Evolutionary conservation across 257 asterid species (phyloP).

Genomic region (Solanum lignicaule): DNA sequence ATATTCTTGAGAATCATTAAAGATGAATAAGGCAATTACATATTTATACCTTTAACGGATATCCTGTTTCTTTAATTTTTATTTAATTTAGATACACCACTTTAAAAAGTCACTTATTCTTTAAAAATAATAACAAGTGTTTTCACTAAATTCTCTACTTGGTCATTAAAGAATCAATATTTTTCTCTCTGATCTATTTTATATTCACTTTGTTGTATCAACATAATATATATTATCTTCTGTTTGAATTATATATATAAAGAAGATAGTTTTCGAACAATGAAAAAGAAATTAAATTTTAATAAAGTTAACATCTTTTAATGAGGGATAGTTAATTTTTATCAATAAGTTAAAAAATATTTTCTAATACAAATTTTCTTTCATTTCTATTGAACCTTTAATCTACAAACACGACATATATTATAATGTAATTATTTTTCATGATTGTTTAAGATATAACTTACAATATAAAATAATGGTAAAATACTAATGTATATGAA

Average conservation of each 20-base stretch:
- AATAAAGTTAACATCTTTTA: too few species aligned
- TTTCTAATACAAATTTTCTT: not conserved
- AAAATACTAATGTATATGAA: not conserved
- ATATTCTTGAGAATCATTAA: not conserved
- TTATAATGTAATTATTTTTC: not conserved
- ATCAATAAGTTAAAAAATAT: not conserved
- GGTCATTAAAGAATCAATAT: not conserved
- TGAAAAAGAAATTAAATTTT: not conserved
- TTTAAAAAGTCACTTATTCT: not conserved
- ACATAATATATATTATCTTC: not conserved
- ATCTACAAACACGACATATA: not conserved
- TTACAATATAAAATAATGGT: not conserved
- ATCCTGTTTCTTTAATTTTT: not conserved
- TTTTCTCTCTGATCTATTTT: not conserved
- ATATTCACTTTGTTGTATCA: not conserved
- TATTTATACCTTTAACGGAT: not conserved
- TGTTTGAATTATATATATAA: not conserved
- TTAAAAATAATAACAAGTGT: not conserved
- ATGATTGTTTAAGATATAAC: too few species aligned
- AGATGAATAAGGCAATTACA: not conserved
- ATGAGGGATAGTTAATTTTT: not conserved
- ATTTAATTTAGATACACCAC: not conserved
- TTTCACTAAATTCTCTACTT: not conserved
- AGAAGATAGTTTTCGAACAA: not conserved
- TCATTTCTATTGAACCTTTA: not conserved